Evolutionary conservation across 176 grass and related monocot genomes (phyloP).

Genomic region (Pontederia paniculata): DNA sequence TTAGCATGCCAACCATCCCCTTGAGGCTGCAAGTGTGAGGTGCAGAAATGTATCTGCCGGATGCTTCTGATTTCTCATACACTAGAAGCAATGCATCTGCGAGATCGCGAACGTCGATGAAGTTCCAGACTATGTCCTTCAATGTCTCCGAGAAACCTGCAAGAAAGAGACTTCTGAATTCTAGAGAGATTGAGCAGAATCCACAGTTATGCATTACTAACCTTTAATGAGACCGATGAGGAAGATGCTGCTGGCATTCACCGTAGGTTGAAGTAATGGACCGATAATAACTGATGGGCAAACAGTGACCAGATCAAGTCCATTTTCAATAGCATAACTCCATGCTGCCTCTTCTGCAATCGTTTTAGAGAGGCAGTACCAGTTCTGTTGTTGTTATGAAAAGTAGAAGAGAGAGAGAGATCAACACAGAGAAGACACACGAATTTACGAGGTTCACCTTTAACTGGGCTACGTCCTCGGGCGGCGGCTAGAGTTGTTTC

Average conservation of each 20-base stretch:
- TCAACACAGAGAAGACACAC: too few relatives aligned
- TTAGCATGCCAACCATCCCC: constrained; percentile 15
- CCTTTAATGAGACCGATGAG: constrained; percentile 29
- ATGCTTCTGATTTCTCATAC: too few relatives aligned
- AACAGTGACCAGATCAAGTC: constrained; percentile 18
- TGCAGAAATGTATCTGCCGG: constrained; percentile 26
- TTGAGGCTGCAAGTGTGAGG: constrained; percentile 1
- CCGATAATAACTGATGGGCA: too few relatives aligned
- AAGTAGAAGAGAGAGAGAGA: too few relatives aligned
- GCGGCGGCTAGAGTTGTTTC: too few relatives aligned
- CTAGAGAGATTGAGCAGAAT: too few relatives aligned
- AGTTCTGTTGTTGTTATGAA: too few relatives aligned
- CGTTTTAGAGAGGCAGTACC: too few relatives aligned
- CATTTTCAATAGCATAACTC: too few relatives aligned
- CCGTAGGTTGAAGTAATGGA: constrained; percentile 11
- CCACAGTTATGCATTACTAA: neutral
- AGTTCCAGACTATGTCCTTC: constrained; percentile 7
- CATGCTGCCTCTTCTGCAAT: too few relatives aligned
- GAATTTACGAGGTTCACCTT: too few relatives aligned
- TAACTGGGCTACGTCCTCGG: too few relatives aligned
- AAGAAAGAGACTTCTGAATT: neutral
- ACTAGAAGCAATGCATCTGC: constrained; percentile 22
- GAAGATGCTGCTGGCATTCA: constrained; percentile 23
- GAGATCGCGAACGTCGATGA: constrained; percentile 27
- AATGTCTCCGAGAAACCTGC: constrained; percentile 25